phyloP scores from a whole-genome alignment of 1,284 basidiomycete species.

The Pyrrhoderma noxium region DNA sequence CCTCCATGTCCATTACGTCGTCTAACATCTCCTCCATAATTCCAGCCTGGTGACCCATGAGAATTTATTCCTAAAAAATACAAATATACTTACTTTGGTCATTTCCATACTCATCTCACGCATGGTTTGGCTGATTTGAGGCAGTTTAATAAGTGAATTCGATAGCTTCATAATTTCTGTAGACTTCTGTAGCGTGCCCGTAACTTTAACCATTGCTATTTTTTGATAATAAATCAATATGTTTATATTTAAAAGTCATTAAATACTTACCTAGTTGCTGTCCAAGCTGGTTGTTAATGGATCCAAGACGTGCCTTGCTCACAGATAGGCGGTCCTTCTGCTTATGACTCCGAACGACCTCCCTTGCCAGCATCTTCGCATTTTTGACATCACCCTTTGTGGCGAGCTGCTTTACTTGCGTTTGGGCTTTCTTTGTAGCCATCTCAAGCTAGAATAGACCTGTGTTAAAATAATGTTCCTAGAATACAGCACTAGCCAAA shows the following conservation, averaged over 20 bases:
- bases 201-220: constrained; percentile 93
- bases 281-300: constrained; percentile 84
- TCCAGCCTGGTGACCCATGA: constrained; percentile 54
- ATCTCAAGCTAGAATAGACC: constrained; percentile 61
- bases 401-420: constrained; percentile 85
- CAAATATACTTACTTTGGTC: constrained; percentile 68
- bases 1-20: constrained; percentile 79
- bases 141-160: constrained; percentile 86
- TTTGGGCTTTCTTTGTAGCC: constrained; percentile 75
- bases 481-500: constrained; percentile 10
- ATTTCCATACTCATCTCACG: constrained; percentile 98
- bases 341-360: constrained; percentile 92
- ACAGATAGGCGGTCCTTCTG: constrained; percentile 91
- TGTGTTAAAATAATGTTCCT: background rate
- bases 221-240: constrained; percentile 5
- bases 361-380: constrained; percentile 84
- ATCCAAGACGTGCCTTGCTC: constrained; percentile 89
- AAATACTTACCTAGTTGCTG: constrained; percentile 84
- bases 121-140: constrained; percentile 91
- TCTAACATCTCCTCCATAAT: constrained; percentile 93
- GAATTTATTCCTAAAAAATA: background rate
- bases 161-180: constrained; percentile 99
- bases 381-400: constrained; percentile 90
- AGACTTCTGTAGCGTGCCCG: constrained; percentile 92
- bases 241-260: background rate